Percentiles rank a stretch among this genome's conserved stretches.
Evolutionary conservation across 139 green algal species (phyloP).

Genomic region (Auxenochlorella pyrenoidosa): DNA sequence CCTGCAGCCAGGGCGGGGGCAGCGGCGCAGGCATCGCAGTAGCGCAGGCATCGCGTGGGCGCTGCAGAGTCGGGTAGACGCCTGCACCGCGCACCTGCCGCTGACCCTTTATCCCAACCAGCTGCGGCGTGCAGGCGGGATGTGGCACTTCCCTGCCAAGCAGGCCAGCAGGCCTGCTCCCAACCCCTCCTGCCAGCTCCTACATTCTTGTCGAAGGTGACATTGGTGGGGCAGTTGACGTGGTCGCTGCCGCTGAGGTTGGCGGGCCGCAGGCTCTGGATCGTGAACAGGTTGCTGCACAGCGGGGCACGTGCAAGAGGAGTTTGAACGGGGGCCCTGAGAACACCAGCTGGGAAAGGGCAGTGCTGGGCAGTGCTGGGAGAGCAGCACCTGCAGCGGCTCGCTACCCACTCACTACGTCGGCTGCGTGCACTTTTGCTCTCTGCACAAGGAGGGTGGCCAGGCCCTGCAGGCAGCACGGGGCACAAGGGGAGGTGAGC

Average conservation of each 20-base stretch:
- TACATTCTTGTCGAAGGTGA: not conserved
- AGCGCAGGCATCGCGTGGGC: too few relatives aligned
- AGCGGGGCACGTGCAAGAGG: not conserved
- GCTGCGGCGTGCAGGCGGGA: too few relatives aligned
- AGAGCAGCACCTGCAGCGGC: too few relatives aligned
- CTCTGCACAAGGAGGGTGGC: conserved; percentile 2
- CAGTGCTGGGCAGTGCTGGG: too few relatives aligned
- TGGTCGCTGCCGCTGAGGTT: conserved; percentile 66
- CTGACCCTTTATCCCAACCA: too few relatives aligned
- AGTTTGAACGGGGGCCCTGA: too few relatives aligned
- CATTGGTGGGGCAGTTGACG: conserved; percentile 52
- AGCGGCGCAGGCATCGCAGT: not conserved
- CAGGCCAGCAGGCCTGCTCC: not conserved
- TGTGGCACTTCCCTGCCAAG: not conserved
- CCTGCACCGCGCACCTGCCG: too few relatives aligned
- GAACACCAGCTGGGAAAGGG: too few relatives aligned
- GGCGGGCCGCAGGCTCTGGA: conserved; percentile 85
- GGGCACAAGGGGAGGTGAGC: too few relatives aligned
- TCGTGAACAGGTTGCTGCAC: conserved; percentile 71
- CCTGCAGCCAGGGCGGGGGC: not conserved
- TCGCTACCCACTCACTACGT: conserved; percentile 4
- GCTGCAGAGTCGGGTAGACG: too few relatives aligned
- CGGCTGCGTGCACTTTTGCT: not conserved
- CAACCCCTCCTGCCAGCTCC: conserved; percentile 7
- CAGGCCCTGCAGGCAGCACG: not conserved